phyloP scores from a whole-genome alignment of 345 rosid species.

The Lepidium africanum region DNA sequence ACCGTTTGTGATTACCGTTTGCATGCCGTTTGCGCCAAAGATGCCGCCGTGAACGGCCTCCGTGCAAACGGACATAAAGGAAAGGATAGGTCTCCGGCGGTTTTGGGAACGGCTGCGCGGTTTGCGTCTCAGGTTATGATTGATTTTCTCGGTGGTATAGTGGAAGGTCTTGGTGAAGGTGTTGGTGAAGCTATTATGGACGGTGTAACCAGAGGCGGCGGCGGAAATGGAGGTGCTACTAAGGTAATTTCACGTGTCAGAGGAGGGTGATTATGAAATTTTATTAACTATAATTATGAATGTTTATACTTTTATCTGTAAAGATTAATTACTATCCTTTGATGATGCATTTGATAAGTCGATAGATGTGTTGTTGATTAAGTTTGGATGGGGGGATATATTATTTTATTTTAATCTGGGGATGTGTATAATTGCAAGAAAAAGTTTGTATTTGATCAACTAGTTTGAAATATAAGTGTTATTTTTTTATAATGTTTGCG shows the following conservation, averaged over 20 bases:
- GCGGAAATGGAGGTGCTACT: constrained; percentile 4
- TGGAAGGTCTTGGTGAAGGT: constrained; percentile 81
- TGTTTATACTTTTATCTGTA: constrained; percentile 4
- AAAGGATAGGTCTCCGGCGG: constrained; percentile 40
- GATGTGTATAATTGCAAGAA: not conserved
- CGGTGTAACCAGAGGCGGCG: constrained; percentile 36
- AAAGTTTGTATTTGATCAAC: constrained; percentile 11
- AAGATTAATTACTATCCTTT: constrained; percentile 12
- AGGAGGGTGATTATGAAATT: constrained; percentile 2
- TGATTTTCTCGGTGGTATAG: constrained; percentile 56
- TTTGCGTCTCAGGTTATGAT: constrained; percentile 60
- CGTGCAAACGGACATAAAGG: constrained; percentile 42
- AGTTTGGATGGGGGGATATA: constrained; percentile 3
- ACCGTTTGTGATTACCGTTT: constrained; percentile 60
- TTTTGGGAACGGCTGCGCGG: constrained; percentile 49
- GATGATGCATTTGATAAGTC: not conserved
- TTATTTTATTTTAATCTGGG: constrained; percentile 6
- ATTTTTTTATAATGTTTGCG: not conserved
- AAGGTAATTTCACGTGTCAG: constrained; percentile 22
- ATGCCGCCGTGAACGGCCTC: constrained; percentile 61
- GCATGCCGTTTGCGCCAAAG: constrained; percentile 79
- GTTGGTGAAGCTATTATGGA: constrained; percentile 57
- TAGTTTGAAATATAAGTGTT: not conserved
- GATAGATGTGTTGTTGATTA: not conserved
- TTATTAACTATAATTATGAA: not conserved